Evolutionary conservation across 495 filamentous ascomycete genomes (phyloP).

Genomic region (Penicillium longicatenatum): DNA sequence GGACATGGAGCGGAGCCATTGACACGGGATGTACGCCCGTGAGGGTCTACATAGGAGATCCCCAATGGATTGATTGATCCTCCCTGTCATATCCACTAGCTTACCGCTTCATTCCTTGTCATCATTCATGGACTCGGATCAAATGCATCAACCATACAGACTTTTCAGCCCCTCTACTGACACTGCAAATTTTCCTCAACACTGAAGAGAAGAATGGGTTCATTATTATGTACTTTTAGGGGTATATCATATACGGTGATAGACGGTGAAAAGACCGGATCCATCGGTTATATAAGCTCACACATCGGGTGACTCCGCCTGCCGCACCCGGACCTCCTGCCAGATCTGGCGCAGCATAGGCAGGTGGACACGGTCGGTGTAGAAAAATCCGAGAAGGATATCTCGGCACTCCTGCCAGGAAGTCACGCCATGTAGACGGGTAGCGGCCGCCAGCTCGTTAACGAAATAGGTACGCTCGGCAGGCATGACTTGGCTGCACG

Average conservation of each 20-base stretch:
- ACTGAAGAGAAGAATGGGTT: background rate
- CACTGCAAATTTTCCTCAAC: background rate
- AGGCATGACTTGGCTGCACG: conserved; percentile 35
- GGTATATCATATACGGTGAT: background rate
- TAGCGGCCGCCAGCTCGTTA: conserved; percentile 34
- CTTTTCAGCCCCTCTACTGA: background rate
- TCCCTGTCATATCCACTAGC: background rate
- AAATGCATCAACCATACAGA: background rate
- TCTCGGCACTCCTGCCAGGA: conserved; percentile 43
- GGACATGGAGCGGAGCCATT: background rate
- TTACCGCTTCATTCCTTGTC: background rate
- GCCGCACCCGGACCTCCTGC: conserved; percentile 37
- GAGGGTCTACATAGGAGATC: background rate
- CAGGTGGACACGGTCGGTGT: conserved; percentile 43
- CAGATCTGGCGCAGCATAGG: conserved; percentile 38
- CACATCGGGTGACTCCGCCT: conserved; percentile 7
- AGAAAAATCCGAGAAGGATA: conserved; percentile 43
- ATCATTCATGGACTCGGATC: background rate
- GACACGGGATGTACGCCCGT: background rate
- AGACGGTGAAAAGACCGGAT: background rate
- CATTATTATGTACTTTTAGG: conserved; percentile 3
- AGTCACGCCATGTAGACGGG: conserved; percentile 31
- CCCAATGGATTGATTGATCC: background rate
- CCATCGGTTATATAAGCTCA: conserved; percentile 4
- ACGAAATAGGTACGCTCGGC: conserved; percentile 41